Evolutionary conservation across 768 basidiomycete genomes (phyloP).

Genomic region (Kwoniella sp.): DNA sequence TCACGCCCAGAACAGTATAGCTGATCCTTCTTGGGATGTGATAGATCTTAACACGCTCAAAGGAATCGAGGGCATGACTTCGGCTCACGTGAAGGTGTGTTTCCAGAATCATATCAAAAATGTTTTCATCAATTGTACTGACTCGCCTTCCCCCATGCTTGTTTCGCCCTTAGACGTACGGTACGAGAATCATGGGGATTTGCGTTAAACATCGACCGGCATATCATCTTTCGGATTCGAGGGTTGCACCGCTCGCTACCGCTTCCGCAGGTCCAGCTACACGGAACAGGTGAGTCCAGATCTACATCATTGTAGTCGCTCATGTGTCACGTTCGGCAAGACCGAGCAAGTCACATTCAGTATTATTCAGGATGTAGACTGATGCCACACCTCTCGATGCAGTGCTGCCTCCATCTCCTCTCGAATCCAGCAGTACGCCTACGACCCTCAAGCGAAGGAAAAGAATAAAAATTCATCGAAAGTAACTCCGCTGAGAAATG

Average conservation of each 20-base stretch:
- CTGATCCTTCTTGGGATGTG: neutral
- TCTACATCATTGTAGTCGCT: neutral
- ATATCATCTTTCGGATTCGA: slow-evolving; percentile 12
- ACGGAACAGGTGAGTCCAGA: slow-evolving; percentile 1
- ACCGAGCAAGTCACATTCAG: too few species aligned
- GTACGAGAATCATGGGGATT: slow-evolving; percentile 11
- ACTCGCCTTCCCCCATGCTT: neutral
- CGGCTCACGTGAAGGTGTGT: slow-evolving; percentile 37
- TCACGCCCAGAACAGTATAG: neutral
- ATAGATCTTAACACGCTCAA: slow-evolving; percentile 10
- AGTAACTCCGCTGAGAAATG: slow-evolving; percentile 9
- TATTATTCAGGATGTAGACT: too few species aligned
- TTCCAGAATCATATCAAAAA: neutral
- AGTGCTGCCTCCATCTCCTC: slow-evolving; percentile 1
- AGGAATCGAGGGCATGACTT: slow-evolving; percentile 43
- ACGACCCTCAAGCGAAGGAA: slow-evolving; percentile 11
- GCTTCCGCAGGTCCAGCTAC: slow-evolving; percentile 10
- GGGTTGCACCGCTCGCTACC: slow-evolving; percentile 14
- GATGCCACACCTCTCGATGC: too few species aligned
- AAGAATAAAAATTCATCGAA: neutral
- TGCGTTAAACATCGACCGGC: slow-evolving; percentile 26
- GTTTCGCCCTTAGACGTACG: slow-evolving; percentile 14
- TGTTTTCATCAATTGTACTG: neutral
- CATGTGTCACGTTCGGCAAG: too few species aligned
- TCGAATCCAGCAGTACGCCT: slow-evolving; percentile 14